These are phyloP conservation scores for Globisporangium barbulae DNA, from an alignment of 352 stramenopile genomes.

Conservation along the genomic window DNA sequence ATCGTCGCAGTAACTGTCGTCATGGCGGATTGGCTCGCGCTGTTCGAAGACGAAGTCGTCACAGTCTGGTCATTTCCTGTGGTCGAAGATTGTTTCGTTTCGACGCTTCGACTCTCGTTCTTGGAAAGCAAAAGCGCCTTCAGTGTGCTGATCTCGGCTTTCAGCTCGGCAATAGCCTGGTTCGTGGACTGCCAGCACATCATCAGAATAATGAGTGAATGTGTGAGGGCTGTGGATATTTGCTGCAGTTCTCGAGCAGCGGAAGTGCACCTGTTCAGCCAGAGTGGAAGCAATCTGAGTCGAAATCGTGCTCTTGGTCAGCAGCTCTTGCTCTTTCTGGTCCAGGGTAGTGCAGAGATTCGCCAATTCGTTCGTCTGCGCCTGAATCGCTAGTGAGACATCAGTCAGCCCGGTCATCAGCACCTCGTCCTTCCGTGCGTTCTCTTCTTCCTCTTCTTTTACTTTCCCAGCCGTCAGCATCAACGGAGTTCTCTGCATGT, in stretches of 20 bases:
- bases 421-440: constrained; percentile 47
- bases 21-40: neutral
- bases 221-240: neutral
- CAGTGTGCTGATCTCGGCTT: constrained; percentile 62
- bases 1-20: neutral
- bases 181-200: constrained; percentile 26
- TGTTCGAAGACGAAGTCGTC: neutral
- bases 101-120: constrained; percentile 12
- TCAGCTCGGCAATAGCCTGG: constrained; percentile 64
- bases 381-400: constrained; percentile 57
- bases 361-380: constrained; percentile 55
- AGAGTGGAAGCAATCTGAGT: constrained; percentile 45
- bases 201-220: neutral
- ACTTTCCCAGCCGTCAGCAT: constrained; percentile 42
- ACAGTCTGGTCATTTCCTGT: neutral
- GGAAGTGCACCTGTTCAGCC: constrained; percentile 35
- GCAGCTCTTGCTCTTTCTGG: constrained; percentile 52
- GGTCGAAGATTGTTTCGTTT: neutral
- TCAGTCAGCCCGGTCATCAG: constrained; percentile 40
- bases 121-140: constrained; percentile 54
- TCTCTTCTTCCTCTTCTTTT: constrained; percentile 51
- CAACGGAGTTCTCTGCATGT: constrained; percentile 30
- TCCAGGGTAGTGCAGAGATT: constrained; percentile 54
- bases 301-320: constrained; percentile 37
- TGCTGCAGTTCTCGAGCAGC: neutral